phyloP scores from a whole-genome alignment of 1,139 yeast species.

The Wickerhamomyces sp. region DNA sequence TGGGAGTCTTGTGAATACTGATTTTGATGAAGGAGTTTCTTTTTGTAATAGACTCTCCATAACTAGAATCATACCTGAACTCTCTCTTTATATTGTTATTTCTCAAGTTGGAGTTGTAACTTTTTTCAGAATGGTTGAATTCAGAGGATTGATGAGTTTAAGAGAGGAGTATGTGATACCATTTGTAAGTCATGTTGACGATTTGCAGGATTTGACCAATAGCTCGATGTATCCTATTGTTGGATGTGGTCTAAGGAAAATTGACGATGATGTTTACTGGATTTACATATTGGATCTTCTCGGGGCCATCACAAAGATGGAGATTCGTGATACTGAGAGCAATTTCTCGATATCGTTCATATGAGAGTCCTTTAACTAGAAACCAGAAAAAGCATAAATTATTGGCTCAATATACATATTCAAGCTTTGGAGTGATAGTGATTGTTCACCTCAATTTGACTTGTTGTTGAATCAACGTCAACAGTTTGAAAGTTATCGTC shows the following conservation, averaged over 20 bases:
- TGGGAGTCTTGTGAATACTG: constrained; percentile 34
- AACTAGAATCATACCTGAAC: constrained; percentile 44
- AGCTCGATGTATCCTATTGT: not conserved
- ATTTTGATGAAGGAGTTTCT: constrained; percentile 29
- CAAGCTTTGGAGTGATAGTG: too few species aligned
- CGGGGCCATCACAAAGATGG: not conserved
- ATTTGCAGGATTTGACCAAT: not conserved
- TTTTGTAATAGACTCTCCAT: constrained; percentile 52
- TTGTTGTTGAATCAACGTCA: not conserved
- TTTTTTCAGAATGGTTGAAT: constrained; percentile 50
- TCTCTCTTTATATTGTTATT: constrained; percentile 48
- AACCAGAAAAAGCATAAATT: too few species aligned
- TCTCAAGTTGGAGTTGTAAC: constrained; percentile 58
- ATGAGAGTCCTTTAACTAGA: too few species aligned
- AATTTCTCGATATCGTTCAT: too few species aligned
- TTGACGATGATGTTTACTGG: constrained; percentile 2
- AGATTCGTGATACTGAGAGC: not conserved
- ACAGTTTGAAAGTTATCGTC: too few species aligned
- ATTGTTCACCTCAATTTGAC: not conserved
- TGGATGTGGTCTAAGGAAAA: not conserved
- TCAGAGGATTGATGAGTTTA: constrained; percentile 52
- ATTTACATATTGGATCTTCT: not conserved
- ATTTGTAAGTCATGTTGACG: too few species aligned
- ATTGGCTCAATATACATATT: too few species aligned
- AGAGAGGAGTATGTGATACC: constrained; percentile 45